Percentiles rank a stretch among this genome's conserved stretches.
These are phyloP conservation scores for Leccinum glutinopallens DNA, from an alignment of 1,284 basidiomycete species.

Conservation along the genomic window DNA sequence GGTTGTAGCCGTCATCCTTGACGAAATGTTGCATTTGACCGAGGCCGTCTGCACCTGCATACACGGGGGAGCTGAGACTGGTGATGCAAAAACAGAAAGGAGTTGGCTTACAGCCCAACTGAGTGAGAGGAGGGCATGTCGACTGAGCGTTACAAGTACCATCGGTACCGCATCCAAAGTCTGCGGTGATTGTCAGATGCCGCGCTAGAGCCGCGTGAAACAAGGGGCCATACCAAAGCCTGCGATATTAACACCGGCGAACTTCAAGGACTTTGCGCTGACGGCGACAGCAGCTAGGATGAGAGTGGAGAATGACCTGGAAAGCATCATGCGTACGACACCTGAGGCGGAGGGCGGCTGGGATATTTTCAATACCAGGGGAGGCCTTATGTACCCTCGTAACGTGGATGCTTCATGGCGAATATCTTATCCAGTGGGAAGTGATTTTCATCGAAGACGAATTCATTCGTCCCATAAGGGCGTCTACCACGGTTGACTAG, in stretches of 20 bases:
- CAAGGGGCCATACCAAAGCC: constrained; percentile 24
- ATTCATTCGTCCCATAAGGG: constrained; percentile 4
- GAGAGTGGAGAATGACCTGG: constrained; percentile 14
- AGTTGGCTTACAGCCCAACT: constrained; percentile 25
- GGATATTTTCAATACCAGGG: not conserved
- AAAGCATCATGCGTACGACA: constrained; percentile 12
- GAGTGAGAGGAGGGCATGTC: constrained; percentile 25
- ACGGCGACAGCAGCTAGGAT: constrained; percentile 1
- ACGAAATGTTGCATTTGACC: constrained; percentile 56
- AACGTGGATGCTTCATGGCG: not conserved
- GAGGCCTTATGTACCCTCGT: constrained; percentile 17
- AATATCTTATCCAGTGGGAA: constrained; percentile 18
- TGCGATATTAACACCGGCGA: constrained; percentile 31
- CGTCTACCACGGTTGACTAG: not conserved
- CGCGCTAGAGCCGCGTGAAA: not conserved
- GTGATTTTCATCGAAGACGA: constrained; percentile 1
- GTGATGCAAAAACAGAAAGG: not conserved
- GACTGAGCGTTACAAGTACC: constrained; percentile 22
- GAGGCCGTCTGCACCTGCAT: constrained; percentile 26
- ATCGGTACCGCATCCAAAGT: constrained; percentile 31
- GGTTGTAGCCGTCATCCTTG: constrained; percentile 43
- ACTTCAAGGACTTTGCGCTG: constrained; percentile 17
- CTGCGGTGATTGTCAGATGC: constrained; percentile 12
- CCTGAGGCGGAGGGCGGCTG: not conserved
- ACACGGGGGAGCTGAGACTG: not conserved